phyloP scores from a whole-genome alignment of 306 rosid species.

The Citrullus amarus region DNA sequence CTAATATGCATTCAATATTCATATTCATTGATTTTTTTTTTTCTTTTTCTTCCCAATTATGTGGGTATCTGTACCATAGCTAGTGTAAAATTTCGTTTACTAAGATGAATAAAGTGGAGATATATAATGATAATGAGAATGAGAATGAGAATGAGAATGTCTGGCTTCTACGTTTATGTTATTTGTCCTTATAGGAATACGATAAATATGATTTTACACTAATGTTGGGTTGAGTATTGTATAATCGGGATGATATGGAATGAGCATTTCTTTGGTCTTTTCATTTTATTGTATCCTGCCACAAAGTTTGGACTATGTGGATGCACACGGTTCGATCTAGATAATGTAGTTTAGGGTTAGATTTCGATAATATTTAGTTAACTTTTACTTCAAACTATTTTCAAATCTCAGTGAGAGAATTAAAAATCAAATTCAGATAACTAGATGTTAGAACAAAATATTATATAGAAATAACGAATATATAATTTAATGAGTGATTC shows the following conservation, averaged over 20 bases:
- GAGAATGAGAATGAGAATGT: not conserved
- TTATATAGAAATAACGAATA: no score
- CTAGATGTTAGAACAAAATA: no score
- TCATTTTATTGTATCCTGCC: not conserved
- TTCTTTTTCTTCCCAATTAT: slow-evolving; percentile 3
- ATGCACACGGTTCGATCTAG: not conserved
- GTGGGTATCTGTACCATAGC: slow-evolving; percentile 33
- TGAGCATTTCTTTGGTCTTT: not conserved
- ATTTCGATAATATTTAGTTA: no score
- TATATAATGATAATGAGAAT: slow-evolving; percentile 7
- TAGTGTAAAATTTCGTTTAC: slow-evolving; percentile 21
- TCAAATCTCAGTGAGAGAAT: no score
- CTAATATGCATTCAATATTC: slow-evolving; percentile 24
- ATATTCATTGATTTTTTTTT: slow-evolving; percentile 50
- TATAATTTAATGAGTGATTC: no score
- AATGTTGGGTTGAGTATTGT: not conserved
- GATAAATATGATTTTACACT: no score
- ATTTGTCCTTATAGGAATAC: not conserved
- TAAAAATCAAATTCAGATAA: no score
- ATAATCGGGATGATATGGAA: not conserved
- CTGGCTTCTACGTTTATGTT: not conserved
- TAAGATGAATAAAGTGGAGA: slow-evolving; percentile 21
- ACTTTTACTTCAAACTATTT: no score
- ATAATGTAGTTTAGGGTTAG: no score
- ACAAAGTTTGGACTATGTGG: not conserved